phyloP scores from a whole-genome alignment of 352 stramenopile species.

The Pilasporangium apinafurcum region DNA sequence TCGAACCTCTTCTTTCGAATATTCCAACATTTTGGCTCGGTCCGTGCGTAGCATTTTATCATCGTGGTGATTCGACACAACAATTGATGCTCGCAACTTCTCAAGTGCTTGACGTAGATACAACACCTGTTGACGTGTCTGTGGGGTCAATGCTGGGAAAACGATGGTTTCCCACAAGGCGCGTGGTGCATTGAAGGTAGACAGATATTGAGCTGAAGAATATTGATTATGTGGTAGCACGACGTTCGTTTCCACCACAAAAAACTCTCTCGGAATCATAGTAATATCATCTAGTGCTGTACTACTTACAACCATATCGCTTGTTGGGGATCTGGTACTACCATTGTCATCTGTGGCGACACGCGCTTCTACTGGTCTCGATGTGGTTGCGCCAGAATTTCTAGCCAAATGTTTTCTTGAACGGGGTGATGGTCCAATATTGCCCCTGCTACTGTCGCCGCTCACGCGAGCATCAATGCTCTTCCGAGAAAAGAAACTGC shows the following conservation, averaged over 20 bases:
- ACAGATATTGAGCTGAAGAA: conserved; percentile 52
- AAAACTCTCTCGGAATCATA: conserved; percentile 72
- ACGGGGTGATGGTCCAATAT: background rate
- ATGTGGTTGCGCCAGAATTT: too few relatives aligned
- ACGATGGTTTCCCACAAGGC: conserved; percentile 66
- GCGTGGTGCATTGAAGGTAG: conserved; percentile 20
- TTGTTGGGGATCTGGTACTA: background rate
- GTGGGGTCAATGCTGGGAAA: conserved; percentile 57
- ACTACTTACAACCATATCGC: background rate
- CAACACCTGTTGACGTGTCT: conserved; percentile 66
- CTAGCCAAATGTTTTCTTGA: too few relatives aligned
- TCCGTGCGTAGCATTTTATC: background rate
- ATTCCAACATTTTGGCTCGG: conserved; percentile 17
- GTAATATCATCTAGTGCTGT: conserved; percentile 18
- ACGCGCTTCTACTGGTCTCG: too few relatives aligned
- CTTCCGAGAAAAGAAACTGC: conserved; percentile 26
- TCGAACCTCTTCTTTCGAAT: conserved; percentile 43
- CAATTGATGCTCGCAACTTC: conserved; percentile 44
- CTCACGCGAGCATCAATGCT: conserved; percentile 8
- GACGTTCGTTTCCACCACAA: conserved; percentile 65
- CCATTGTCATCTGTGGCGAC: background rate
- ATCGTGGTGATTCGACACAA: too few relatives aligned
- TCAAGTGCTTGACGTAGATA: conserved; percentile 55
- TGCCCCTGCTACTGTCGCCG: background rate
- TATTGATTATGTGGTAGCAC: conserved; percentile 47